Evolutionary conservation across 2,329 filamentous ascomycete genomes (phyloP), one percentile per base, ranked within the genome.

Genomic region (Fusarium sp.): DNA sequence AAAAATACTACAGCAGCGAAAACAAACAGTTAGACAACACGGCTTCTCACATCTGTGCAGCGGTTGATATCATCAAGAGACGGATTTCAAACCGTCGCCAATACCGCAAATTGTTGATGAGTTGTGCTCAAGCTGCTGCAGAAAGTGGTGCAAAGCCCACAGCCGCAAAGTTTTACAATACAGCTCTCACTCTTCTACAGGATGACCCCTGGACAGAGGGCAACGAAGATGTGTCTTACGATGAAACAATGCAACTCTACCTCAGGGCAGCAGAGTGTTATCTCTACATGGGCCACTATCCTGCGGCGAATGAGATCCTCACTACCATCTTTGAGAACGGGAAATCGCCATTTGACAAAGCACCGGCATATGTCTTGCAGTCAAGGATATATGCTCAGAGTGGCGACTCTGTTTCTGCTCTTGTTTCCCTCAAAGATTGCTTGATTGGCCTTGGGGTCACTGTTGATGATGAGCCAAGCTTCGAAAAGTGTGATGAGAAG

Each of bases 71-170:
- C 26, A 93, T 98, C 77, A 93, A 91, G 73, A 80, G 84, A 35
- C 86, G 86, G 29, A 86, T 94, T 18, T 75, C 80, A 3, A 79
- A 86, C 29, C 87, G 93, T 29, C 84, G 85, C 24, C 84, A 89
- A 9, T 97, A 92, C 76, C 87, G 95, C 44, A 89, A 92, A 70
- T 84, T 97, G 12, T 84, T 98, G 10, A 92, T 90, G 75, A 89
- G 93, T 56, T 93, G 93, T 70, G 95, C 93, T 3, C 90, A 92
- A 64, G 88, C 87, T 8, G 92, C 94, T 3, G 88, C 91, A 28
- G 93, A 97, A 75, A 94, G 92, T 53, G 94, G 94, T 18, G 94
- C 94, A 4, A 86, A 93, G 57, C 89, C 91, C 5, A 96, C 93
- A 4, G 93, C 93, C 1, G 87, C 93, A 10, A 93, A 91, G 77